A percentile compares a stretch with the other conserved stretches of the same genome.
Conservation (phyloP, 441 rosid genomes). For the Syzygium syzygioides region DNA sequence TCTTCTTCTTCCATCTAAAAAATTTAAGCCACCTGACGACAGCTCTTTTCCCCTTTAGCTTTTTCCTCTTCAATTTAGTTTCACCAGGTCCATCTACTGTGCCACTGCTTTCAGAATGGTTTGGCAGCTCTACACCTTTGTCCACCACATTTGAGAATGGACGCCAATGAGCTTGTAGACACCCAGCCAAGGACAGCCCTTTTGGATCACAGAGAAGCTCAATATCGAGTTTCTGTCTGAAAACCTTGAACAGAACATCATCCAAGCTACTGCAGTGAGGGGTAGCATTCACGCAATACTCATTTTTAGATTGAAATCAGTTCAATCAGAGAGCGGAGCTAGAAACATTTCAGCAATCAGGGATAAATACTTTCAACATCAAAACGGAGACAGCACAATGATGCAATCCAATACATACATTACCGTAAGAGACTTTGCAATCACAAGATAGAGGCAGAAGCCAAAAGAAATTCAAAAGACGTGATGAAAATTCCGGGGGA, state of each 20-base stretch:
- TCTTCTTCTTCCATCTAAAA: slow-evolving; percentile 95
- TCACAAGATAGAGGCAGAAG: neutral
- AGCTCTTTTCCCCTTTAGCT: slow-evolving; percentile 77
- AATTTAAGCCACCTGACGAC: slow-evolving; percentile 89
- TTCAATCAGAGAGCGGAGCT: neutral
- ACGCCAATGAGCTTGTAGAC: slow-evolving; percentile 38
- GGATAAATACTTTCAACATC: neutral
- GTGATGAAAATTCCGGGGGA: neutral
- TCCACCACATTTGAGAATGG: slow-evolving; percentile 18
- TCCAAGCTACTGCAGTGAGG: slow-evolving; percentile 43
- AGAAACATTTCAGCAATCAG: neutral
- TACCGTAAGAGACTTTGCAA: neutral
- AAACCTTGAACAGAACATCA: slow-evolving; percentile 57
- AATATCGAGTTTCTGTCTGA: slow-evolving; percentile 20
- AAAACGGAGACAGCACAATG: neutral
- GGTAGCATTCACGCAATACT: neutral
- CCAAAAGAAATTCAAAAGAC: neutral
- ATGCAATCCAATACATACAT: neutral
- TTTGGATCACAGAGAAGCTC: slow-evolving; percentile 1
- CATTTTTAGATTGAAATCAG: neutral
- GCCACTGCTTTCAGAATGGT: slow-evolving; percentile 14
- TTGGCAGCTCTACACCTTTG: slow-evolving; percentile 13
- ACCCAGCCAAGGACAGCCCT: slow-evolving; percentile 20
- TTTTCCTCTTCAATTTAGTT: slow-evolving; percentile 53
- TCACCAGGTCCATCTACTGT: slow-evolving; percentile 20